Evolutionary conservation across 257 asterid species (phyloP), one percentile per base, ranked within the genome.

Genomic region (Rehmannia glutinosa): DNA sequence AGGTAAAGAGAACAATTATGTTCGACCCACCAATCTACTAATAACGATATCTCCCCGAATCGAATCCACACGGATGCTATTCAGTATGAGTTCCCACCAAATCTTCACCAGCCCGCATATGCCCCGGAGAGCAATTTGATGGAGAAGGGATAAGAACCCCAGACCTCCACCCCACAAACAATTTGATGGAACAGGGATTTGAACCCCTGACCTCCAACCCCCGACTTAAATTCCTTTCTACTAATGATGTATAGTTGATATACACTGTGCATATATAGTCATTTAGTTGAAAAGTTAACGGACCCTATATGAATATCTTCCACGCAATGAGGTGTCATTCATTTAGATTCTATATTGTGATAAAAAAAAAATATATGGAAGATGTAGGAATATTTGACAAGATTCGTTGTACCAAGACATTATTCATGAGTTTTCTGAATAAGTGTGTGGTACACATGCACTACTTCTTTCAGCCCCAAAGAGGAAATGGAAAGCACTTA

Each of bases 241-340:
- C 62, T 64, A 17, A 25, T 28, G 36, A 20, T 33, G 35, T 30
- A 41, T 5, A 17, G 65, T 68, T 55, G 47, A 68, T 56, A 9
- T 36, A 13, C 24, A 47, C n/a, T 27, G 6, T n/a, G 8, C 13
- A 21, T 9, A 28, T 3, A 69, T 20, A 13, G 24, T 36, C 50
- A 20, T 53, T 67, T 9, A 8, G 4, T 32, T 61, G 28, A 41
- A 56, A 64, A 65, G 62, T 36, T 28, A 12, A 42, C 51, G 17
- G 28, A 41, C 38, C 39, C 66, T n/a, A n/a, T n/a, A n/a, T n/a
- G 54, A 36, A 32, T 68, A 43, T 62, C 71, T 69, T 68, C 71
- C 79, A 73, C 63, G 53, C 62, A 68, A 53, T 68, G 74, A 67
- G 66, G 58, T 15, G 39, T 50, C 42, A 17, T 45, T 54, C 66